Evolutionary conservation across 805 yeast species (phyloP), one percentile per base, ranked within the genome.

Genomic region (Metschnikowia dekortorum): DNA sequence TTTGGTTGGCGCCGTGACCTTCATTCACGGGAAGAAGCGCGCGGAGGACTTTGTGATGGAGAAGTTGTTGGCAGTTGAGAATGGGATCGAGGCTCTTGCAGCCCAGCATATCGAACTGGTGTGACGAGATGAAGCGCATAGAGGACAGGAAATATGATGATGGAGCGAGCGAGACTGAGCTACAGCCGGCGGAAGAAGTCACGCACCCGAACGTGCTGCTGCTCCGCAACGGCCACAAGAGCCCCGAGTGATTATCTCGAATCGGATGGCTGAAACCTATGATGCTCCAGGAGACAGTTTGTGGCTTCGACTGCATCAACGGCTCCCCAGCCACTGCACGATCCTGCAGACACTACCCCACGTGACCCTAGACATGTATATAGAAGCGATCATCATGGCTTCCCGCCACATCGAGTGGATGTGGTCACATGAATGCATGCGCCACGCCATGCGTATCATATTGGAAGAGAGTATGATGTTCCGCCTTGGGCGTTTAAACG

Each of bases 1-100:
- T 5, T 67, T 86, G 49, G 68, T 87, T 30, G 94, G 94, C 28
- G 91, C 86, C 2, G 79, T 87, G 46, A 73, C 84, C 34, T 69
- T 81, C 33, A 72, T 75, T 29, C 82, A 83, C 58, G 94, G 94
- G 5, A 78, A 81, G 57, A 56, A 53, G 4, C 75, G 64, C n/a
- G 84, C 89, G 6, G 81, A 77, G 55, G 67, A 73, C 52, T 87
- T 84, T 59, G 78, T 87, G 47, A 67, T 70, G 36, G 76, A 73
- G 39, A 82, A 80, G 63, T 67, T 84, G 37, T 64, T 82, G 41
- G n/a, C 14, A 4, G 53, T 58, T 16, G 50, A 47, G 28, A 63
- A 69, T 26, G 59, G 68, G 31, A 55, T 71, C 26, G 74, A 71
- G 54, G 56, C 54, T n/a, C 69, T 72, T 44, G 64, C 75, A n/a